Evolutionary conservation across 495 filamentous ascomycete genomes (phyloP), one percentile per base, ranked within the genome.

Genomic region (Penicillium bovifimosum): DNA sequence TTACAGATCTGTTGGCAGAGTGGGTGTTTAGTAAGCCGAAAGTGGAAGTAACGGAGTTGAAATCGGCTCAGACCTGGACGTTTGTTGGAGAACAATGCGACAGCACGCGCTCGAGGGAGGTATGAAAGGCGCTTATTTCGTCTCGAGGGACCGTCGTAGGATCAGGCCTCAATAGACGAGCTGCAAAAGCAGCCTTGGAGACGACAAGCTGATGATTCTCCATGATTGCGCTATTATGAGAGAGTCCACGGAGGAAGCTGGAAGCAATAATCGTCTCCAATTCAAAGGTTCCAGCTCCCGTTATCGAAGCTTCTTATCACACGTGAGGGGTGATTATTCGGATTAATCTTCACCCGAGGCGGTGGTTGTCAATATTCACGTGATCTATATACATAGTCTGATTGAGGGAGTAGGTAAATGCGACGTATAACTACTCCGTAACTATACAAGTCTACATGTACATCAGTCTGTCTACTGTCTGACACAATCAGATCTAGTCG

Each of bases 41-140:
- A 29, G 35, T 69, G 55, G 38, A 60, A 50, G 45, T 50, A 54
- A 47, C 51, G 53, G 56, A 66, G 66, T 57, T 64, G 58, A 58
- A 56, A 65, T 63, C 64, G 56, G 62, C 57, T 88, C 90, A 91
- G 90, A 96, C 91, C 91, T 96, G 91, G 78, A 96, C 86, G 75
- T 95, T 95, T 74, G 75, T 65, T 50, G 83, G 76, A 58, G 88
- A 87, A 81, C 90, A 92, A 72, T 85, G 82, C 68, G 78, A 74
- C 61, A 90, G 68, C 50, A 79, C 80, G 63, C 78, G 71, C 61
- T 87, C 82, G 54, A 96, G 77, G 42, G 80, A 71, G 50, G 71
- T 59, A 66, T 91, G 84, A 61, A 93, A 88, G 33, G 77, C 64
- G 51, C 82, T 72, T 74, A 95, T 87, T 47, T 90, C 85, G 63